Evolutionary conservation across 2,329 filamentous ascomycete species (phyloP), one percentile per base, ranked within the genome.

Genomic region (Nemania bipapillata): DNA sequence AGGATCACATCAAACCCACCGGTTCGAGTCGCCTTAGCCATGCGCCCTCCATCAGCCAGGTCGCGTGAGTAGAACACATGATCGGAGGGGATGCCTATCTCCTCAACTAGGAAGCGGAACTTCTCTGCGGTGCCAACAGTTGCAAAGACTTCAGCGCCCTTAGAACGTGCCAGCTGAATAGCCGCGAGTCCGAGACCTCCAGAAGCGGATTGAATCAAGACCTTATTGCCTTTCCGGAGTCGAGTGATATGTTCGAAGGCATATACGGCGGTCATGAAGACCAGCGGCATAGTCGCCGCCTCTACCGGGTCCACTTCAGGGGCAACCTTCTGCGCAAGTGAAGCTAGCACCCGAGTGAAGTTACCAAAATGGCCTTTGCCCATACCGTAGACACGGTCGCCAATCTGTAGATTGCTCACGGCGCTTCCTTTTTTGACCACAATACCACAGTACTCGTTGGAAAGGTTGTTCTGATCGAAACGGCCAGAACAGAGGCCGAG

Each of bases 331-430:
- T 65, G 49, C 2, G 40, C 40, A 49, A 66, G 8, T 2, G 65
- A 54, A 6, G 58, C 65, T 3, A 62, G 65, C 32, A 59, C 64
- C 5, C 69, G 37, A 5, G 62, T 42, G 40, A 55, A 66, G 30
- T 67, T 71, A 15, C 66, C 70, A 45, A 70, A 61, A 6, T 70
- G 63, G 17, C 64, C 70, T 12, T 32, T 32, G 1, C 63, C 61
- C 20, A 72, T 28, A 0, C 61, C 70, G 9, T 61, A 63, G n/a
- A 72, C 70, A 1, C 64, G 64, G 24, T 72, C 70, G 11, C 70
- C 70, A 4, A 28, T 12, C 30, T 61, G 61, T 3, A 72, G 52
- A 22, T 45, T 61, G 15, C 40, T 64, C 9, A 72, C 70, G 5
- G 37, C 49, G 1, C 64, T 15, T 2, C 70, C 70, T 8, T 68